phyloP scores from a whole-genome alignment of 208 protist genomes.

The Acanthamoeba royreba region DNA sequence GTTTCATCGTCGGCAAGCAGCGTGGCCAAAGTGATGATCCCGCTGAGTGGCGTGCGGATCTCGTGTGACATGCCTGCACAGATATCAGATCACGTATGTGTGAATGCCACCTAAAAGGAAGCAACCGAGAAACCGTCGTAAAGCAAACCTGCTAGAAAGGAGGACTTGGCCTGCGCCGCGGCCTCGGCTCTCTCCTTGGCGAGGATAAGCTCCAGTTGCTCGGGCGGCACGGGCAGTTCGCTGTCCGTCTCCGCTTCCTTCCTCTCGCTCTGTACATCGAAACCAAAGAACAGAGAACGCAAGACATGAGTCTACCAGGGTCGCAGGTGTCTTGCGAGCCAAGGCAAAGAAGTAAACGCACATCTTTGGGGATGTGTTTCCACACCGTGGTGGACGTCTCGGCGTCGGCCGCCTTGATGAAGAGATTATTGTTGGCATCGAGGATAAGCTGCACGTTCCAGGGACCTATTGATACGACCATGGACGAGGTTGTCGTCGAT shows the following conservation, averaged over 20 bases:
- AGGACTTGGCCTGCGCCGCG: constrained; percentile 18
- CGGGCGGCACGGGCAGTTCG: neutral
- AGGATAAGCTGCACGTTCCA: neutral
- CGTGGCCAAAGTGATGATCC: constrained; percentile 26
- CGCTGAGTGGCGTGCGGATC: constrained; percentile 33
- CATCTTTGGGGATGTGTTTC: neutral
- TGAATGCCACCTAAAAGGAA: neutral
- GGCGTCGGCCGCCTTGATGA: neutral
- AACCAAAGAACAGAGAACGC: neutral
- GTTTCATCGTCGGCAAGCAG: constrained; percentile 15
- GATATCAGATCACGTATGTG: neutral
- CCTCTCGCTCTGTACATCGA: neutral
- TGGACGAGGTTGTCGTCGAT: neutral
- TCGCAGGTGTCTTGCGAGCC: no score
- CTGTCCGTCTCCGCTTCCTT: neutral
- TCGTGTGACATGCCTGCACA: constrained; percentile 38
- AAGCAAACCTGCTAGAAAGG: constrained; percentile 2
- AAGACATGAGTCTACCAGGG: no score
- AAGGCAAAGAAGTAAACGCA: neutral
- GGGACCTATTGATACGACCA: neutral
- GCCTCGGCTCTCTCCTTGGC: constrained; percentile 32
- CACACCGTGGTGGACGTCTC: neutral
- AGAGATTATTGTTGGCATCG: constrained; percentile 4
- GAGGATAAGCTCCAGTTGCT: constrained; percentile 34
- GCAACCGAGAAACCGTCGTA: neutral